Evolutionary conservation across 176 grass and related monocot genomes (phyloP).

Genomic region (Aegilops longissima): DNA sequence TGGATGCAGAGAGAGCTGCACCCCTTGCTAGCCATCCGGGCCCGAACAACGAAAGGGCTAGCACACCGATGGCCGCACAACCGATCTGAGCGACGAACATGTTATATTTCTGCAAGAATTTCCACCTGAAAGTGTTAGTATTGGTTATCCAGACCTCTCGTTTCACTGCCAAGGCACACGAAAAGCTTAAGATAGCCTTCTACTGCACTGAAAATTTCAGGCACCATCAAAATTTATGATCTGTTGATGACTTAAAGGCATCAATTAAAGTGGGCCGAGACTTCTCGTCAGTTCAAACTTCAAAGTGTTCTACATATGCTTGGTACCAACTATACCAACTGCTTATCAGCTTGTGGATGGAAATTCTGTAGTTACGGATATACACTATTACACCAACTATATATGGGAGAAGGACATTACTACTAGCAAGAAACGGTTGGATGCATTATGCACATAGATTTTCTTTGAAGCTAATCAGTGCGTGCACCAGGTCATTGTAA

Average conservation of each 20-base stretch:
- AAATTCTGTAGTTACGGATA: background rate
- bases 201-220: background rate
- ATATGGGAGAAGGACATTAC: no score
- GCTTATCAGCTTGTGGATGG: background rate
- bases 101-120: slow-evolving; percentile 85
- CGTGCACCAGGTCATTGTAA: background rate
- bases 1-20: slow-evolving; percentile 75
- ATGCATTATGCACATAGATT: background rate
- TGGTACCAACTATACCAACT: background rate
- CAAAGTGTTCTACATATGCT: background rate
- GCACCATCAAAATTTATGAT: background rate
- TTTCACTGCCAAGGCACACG: background rate
- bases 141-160: background rate
- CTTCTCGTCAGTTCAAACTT: background rate
- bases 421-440: background rate
- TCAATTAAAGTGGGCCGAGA: background rate
- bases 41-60: slow-evolving; percentile 82
- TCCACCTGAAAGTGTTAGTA: slow-evolving; percentile 12
- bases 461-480: background rate
- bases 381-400: background rate
- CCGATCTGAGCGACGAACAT: slow-evolving; percentile 87
- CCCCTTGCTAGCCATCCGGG: slow-evolving; percentile 88
- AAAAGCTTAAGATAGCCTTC: background rate
- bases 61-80: slow-evolving; percentile 76
- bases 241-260: background rate